Evolutionary conservation across 192 early-diverging fungal genomes (phyloP).

Genomic region (Phycomyces blakesleeanus): DNA sequence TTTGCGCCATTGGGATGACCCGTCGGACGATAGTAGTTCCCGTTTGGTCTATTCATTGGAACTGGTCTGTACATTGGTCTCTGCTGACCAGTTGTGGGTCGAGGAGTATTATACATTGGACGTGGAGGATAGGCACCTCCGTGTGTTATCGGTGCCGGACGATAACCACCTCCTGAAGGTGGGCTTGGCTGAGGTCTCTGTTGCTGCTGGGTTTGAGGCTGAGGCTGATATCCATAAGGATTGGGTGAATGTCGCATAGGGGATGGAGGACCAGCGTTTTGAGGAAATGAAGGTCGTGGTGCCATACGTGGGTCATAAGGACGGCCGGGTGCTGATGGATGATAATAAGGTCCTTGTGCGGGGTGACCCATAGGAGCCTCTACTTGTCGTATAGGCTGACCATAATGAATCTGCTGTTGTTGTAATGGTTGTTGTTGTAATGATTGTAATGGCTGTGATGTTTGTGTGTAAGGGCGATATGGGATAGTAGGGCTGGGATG

Average conservation of each 20-base stretch:
- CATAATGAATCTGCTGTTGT: background rate
- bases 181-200: background rate
- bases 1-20: background rate
- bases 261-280: conserved; percentile 1
- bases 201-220: background rate
- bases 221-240: background rate
- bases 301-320: conserved; percentile 1
- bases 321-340: conserved; percentile 3
- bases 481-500: background rate
- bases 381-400: background rate
- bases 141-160: background rate
- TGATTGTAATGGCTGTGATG: background rate
- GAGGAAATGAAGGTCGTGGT: background rate
- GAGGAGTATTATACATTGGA: background rate
- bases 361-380: conserved; percentile 2
- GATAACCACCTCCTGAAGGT: background rate
- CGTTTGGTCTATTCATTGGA: background rate
- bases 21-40: background rate
- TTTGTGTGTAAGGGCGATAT: background rate
- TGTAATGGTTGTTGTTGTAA: conserved; percentile 2
- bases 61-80: background rate
- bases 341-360: conserved; percentile 1
- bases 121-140: background rate
- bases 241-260: conserved; percentile 4
- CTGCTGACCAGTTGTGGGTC: background rate